Evolutionary conservation across 371 early-diverging fungal species (phyloP), one percentile per base, ranked within the genome.

Genomic region (Haplosporangium sp.): DNA sequence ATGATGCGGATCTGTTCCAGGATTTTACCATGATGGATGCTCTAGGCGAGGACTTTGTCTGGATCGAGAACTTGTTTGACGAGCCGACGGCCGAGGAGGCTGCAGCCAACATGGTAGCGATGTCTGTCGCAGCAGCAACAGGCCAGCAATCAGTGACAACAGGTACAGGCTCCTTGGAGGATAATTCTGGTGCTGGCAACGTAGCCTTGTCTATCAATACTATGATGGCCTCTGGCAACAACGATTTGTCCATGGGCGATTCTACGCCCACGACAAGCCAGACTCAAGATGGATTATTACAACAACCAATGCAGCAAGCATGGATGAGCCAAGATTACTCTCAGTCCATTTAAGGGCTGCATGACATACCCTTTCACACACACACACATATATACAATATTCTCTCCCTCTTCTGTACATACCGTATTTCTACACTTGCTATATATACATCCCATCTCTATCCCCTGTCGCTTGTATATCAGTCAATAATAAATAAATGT

Each of bases 1-100:
- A 53, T 12, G 77, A 76, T 38, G 67, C 67, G 8, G 77, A 76
- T 45, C 56, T 76, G 16, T 76, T 76, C 67, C 70, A 70, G 13
- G 77, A 76, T 53, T 76, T 75, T 41, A 75, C 75, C 1, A 74
- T 75, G 70, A 69, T 75, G 76, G 76, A 75, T 54, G 63, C 69
- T 13, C 58, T 69, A 0, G 76, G 77, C 20, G 77, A 76, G 48
- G 71, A 70, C 60, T 76, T 76, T 55, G 77, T 76, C 12, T 76
- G 77, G 77, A 67, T 76, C 57, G 71, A 76, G 67, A 70, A 76
- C 46, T 23, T 76, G 67, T 76, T 76, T 67, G 77, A 76, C 5
- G 77, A 76, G 10, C 71, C 67, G 3, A 59, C 69, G 0, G 64
- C 71, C 8, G 77, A 76, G 45, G 77, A 76, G 29, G 66, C 69